Conservation (phyloP, 495 filamentous ascomycete species). For the Hypoxylon rickii region DNA sequence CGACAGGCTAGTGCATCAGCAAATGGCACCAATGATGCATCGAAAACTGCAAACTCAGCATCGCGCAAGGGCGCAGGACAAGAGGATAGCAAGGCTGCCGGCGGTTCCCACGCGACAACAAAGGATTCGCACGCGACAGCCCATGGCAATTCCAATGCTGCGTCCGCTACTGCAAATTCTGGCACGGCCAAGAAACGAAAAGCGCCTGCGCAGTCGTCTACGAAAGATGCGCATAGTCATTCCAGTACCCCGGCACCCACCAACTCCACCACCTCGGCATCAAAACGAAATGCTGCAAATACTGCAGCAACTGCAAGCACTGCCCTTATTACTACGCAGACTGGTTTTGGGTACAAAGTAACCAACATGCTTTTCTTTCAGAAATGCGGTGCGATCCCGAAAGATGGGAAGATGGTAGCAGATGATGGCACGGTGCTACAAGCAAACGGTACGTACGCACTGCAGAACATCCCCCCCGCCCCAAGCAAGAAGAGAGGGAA, state of each 20-base stretch:
- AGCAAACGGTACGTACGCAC: slow-evolving; percentile 75
- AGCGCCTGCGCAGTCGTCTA: slow-evolving; percentile 51
- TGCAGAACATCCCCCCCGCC: too few relatives aligned
- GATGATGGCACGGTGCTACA: slow-evolving; percentile 87
- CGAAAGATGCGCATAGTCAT: slow-evolving; percentile 37
- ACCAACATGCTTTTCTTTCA: slow-evolving; percentile 91
- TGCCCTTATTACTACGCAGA: background rate
- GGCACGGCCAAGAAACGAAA: slow-evolving; percentile 76
- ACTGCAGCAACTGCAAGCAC: slow-evolving; percentile 9
- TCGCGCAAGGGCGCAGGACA: slow-evolving; percentile 48
- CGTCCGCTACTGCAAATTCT: slow-evolving; percentile 56
- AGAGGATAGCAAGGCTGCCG: slow-evolving; percentile 51
- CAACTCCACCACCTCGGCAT: slow-evolving; percentile 42
- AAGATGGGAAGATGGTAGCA: slow-evolving; percentile 78
- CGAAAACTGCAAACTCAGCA: slow-evolving; percentile 46
- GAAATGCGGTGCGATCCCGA: slow-evolving; percentile 65
- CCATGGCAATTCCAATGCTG: slow-evolving; percentile 51
- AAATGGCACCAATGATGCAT: slow-evolving; percentile 37
- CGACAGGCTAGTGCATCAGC: slow-evolving; percentile 43
- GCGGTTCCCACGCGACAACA: slow-evolving; percentile 30
- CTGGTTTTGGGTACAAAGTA: slow-evolving; percentile 45
- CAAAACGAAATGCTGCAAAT: slow-evolving; percentile 42
- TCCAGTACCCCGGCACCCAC: slow-evolving; percentile 56
- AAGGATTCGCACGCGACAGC: slow-evolving; percentile 36
- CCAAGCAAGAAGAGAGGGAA: too few relatives aligned